Base-by-base conservation (phyloP, 371 early-diverging fungal genomes). In the Mortierella sp. region DNA sequence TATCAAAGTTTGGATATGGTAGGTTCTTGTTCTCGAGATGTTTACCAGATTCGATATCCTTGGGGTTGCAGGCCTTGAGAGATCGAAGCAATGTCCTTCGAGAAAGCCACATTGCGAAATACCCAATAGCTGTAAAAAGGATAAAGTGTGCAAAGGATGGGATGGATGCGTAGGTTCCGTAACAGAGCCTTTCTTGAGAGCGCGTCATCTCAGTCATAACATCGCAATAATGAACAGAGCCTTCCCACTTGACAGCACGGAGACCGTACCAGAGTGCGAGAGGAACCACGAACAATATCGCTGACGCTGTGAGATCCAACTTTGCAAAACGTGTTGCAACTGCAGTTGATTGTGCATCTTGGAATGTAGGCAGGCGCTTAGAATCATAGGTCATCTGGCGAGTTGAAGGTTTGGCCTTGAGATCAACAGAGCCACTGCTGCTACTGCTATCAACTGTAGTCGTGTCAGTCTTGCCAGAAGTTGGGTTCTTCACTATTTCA, bases 171-270 rank as follows among this genome's bases (percentile, higher is more conserved):
- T 81, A 81, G n/a, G 61, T 36, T n/a, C 69, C 76, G 22, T 75
- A 75, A 8, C 81, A 81, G 58, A 75, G 61, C 75, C 67, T 72
- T 24, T 38, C n/a, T 52, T 69, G 66, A 0, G 47, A 55, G 8
- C 47, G 21, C n/a, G 48, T 45, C 75, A 75, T 81, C 0, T 75
- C 59, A 3, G 10, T 55, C 50, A 55, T 67, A 21, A 81, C 55
- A 61, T 75, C 63, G 47, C 81, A 81, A 33, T 63, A 70, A 15
- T 58, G 70, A 0, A 15, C 36, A 16, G 69, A 47, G 6, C 61
- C 76, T 48, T 81, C 81, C 63, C 66, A 81, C 13, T 69, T 45
- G 62, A 81, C 60, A 0, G 72, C 76, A 8, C 76, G 75, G n/a
- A 75, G 65, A 19, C 57, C 50, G n/a, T 32, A 76, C 69, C 72